Evolutionary conservation across 352 stramenopile genomes (phyloP).

Genomic region (Phytopythium sindhum): DNA sequence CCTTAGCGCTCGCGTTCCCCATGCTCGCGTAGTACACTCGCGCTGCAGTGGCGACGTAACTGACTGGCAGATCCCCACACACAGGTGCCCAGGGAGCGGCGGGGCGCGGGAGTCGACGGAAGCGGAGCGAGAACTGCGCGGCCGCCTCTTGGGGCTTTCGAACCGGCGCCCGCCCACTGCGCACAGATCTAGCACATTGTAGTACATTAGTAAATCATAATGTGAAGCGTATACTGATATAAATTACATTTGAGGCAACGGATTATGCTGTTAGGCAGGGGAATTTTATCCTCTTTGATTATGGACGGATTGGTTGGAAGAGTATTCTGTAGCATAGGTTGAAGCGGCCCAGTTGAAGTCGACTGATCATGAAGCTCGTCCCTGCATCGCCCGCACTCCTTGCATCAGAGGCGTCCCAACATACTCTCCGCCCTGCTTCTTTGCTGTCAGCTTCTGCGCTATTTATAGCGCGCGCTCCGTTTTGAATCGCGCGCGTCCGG

Average conservation of each 20-base stretch:
- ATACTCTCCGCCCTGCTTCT: no score
- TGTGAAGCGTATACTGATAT: not conserved
- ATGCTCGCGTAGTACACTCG: slow-evolving; percentile 15
- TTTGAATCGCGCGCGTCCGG: not conserved
- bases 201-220: not conserved
- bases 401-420: not conserved
- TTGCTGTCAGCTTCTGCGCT: not conserved
- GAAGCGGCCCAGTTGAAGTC: not conserved
- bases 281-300: not conserved
- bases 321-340: not conserved
- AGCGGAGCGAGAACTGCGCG: no score
- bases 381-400: no score
- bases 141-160: not conserved
- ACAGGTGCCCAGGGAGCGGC: not conserved
- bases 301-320: not conserved
- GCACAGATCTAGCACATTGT: no score
- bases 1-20: slow-evolving; percentile 59
- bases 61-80: not conserved
- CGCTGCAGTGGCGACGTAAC: not conserved
- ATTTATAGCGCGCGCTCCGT: slow-evolving; percentile 1
- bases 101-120: no score
- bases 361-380: no score
- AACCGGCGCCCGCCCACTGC: no score
- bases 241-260: not conserved
- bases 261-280: slow-evolving; percentile 1